phyloP scores from a whole-genome alignment of 1,139 yeast genomes.

The Saccharomycopsis crataegensis region DNA sequence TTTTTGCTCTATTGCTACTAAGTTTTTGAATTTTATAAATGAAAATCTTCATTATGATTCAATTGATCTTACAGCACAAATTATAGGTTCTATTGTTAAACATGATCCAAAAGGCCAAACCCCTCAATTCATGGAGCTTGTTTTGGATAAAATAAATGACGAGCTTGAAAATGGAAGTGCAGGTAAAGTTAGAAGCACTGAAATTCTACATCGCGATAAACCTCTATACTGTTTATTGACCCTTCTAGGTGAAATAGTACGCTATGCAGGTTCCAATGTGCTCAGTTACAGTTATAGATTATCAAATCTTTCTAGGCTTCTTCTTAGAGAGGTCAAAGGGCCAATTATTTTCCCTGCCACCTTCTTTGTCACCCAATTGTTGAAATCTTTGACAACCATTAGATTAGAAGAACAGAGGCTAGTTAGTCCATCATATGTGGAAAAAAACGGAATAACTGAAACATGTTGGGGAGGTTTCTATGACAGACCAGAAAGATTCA shows the following conservation, averaged over 20 bases:
- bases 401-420: constrained; percentile 49
- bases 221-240: constrained; percentile 67
- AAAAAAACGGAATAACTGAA: constrained; percentile 32
- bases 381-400: constrained; percentile 57
- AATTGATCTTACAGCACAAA: constrained; percentile 61
- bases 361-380: constrained; percentile 55
- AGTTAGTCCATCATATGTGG: constrained; percentile 32
- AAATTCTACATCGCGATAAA: constrained; percentile 70
- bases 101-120: constrained; percentile 49
- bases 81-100: constrained; percentile 62
- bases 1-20: constrained; percentile 45
- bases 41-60: constrained; percentile 58
- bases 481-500: constrained; percentile 38
- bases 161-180: constrained; percentile 84
- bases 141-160: constrained; percentile 48
- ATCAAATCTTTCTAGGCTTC: constrained; percentile 18
- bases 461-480: constrained; percentile 72
- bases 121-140: constrained; percentile 36
- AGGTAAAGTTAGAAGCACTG: constrained; percentile 63
- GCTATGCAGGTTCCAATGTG: constrained; percentile 54
- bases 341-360: constrained; percentile 32
- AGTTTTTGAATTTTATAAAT: constrained; percentile 48
- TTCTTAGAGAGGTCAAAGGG: constrained; percentile 17
- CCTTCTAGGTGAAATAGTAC: constrained; percentile 62
- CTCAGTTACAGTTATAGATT: constrained; percentile 42